Evolutionary conservation across 768 basidiomycete species (phyloP).

Genomic region (Coprinellus micaceus): DNA sequence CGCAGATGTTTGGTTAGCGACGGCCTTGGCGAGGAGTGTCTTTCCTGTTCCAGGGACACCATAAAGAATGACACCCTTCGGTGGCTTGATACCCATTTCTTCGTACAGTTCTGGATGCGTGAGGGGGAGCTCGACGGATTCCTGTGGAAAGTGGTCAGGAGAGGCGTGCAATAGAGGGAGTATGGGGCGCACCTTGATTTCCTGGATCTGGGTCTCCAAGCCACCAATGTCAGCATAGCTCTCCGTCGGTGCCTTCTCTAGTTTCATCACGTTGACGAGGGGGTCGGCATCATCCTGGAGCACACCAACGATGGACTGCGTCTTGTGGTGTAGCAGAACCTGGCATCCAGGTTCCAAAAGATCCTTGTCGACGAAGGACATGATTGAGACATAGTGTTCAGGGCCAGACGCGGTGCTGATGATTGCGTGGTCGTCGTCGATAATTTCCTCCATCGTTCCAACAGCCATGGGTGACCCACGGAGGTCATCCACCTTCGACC

Average conservation of each 20-base stretch:
- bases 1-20: slow-evolving; percentile 96
- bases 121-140: slow-evolving; percentile 95
- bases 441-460: slow-evolving; percentile 95
- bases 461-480: slow-evolving; percentile 98
- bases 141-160: slow-evolving; percentile 41
- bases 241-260: slow-evolving; percentile 98
- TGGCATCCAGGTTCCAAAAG: slow-evolving; percentile 94
- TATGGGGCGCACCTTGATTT: slow-evolving; percentile 75
- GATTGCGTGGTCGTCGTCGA: slow-evolving; percentile 99
- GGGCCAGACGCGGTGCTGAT: slow-evolving; percentile 92
- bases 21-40: slow-evolving; percentile 94
- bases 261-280: slow-evolving; percentile 96
- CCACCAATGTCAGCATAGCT: slow-evolving; percentile 99
- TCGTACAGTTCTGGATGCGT: slow-evolving; percentile 98
- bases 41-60: slow-evolving; percentile 99
- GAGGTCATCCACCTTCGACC: slow-evolving; percentile 89
- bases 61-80: slow-evolving; percentile 98
- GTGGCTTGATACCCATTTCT: slow-evolving; percentile 99
- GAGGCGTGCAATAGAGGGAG: neutral
- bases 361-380: slow-evolving; percentile 98
- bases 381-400: slow-evolving; percentile 95
- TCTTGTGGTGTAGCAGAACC: slow-evolving; percentile 94
- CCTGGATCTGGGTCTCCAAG: slow-evolving; percentile 94
- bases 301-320: slow-evolving; percentile 91
- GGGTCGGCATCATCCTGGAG: slow-evolving; percentile 94